phyloP scores from a whole-genome alignment of 1,139 yeast genomes.

The Yamadazyma pseudoaaseri region DNA sequence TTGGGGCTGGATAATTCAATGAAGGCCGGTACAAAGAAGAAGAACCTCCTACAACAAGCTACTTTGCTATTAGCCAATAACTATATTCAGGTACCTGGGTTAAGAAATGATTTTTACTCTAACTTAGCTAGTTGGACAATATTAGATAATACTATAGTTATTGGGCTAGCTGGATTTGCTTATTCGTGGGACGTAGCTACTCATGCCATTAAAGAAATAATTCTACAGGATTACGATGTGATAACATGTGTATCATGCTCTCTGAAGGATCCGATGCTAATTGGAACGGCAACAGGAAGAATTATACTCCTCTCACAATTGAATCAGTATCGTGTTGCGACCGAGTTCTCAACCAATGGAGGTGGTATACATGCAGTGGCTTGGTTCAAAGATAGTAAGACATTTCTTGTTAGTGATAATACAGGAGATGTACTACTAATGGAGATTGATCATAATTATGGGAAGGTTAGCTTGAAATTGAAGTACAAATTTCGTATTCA shows the following conservation, averaged over 20 bases:
- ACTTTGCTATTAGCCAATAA: background rate
- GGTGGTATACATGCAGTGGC: conserved; percentile 53
- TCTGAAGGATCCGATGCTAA: conserved; percentile 43
- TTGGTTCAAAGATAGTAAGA: conserved; percentile 53
- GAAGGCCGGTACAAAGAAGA: no score
- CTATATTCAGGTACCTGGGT: conserved; percentile 65
- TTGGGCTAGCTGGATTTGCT: conserved; percentile 63
- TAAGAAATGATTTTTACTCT: conserved; percentile 79
- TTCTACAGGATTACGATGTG: conserved; percentile 26
- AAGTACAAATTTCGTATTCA: conserved; percentile 45
- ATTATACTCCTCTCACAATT: conserved; percentile 16
- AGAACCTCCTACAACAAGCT: no score
- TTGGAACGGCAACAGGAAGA: conserved; percentile 47
- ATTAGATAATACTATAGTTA: conserved; percentile 53
- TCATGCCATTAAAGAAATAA: conserved; percentile 10
- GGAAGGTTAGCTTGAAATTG: conserved; percentile 9
- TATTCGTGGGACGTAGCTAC: conserved; percentile 63
- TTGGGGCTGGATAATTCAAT: background rate
- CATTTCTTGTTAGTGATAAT: conserved; percentile 68
- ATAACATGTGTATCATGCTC: conserved; percentile 63
- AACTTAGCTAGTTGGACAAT: conserved; percentile 76
- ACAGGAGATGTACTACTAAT: conserved; percentile 57
- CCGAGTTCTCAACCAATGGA: conserved; percentile 2
- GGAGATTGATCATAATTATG: conserved; percentile 22
- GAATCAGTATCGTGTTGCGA: background rate